Conservation (phyloP, 805 yeast genomes). For the Schwanniomyces sp. region DNA sequence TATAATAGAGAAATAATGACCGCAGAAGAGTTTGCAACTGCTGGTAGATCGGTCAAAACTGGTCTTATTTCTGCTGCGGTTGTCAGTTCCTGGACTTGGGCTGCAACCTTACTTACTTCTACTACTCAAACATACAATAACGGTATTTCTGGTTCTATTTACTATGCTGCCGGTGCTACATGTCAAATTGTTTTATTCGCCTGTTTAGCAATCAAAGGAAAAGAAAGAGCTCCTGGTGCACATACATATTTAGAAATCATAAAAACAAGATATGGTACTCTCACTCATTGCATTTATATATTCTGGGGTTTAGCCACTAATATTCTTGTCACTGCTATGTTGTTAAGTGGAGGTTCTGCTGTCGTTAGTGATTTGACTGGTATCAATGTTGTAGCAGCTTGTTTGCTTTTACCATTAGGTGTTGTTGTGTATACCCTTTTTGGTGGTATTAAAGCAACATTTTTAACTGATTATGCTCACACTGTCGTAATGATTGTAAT, state of each 20-base stretch:
- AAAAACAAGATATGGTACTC: constrained; percentile 75
- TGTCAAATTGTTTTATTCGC: constrained; percentile 87
- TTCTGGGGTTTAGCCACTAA: constrained; percentile 87
- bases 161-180: constrained; percentile 90
- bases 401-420: constrained; percentile 81
- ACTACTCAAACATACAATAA: constrained; percentile 73
- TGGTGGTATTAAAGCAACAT: constrained; percentile 48
- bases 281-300: constrained; percentile 67
- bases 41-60: constrained; percentile 84
- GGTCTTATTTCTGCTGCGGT: constrained; percentile 88
- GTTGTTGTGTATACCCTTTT: constrained; percentile 48
- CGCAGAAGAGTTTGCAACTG: constrained; percentile 92
- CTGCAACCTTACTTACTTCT: constrained; percentile 38
- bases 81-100: constrained; percentile 87
- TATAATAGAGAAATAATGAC: constrained; percentile 86
- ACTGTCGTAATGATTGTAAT: constrained; percentile 66
- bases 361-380: constrained; percentile 81
- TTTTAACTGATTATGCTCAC: constrained; percentile 45
- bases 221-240: constrained; percentile 86
- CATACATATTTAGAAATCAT: constrained; percentile 90
- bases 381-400: constrained; percentile 72
- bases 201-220: constrained; percentile 82
- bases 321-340: constrained; percentile 88
- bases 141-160: constrained; percentile 80
- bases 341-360: constrained; percentile 87